Conservation (phyloP, 805 yeast genomes). For the Wickerhamia fluorescens region DNA sequence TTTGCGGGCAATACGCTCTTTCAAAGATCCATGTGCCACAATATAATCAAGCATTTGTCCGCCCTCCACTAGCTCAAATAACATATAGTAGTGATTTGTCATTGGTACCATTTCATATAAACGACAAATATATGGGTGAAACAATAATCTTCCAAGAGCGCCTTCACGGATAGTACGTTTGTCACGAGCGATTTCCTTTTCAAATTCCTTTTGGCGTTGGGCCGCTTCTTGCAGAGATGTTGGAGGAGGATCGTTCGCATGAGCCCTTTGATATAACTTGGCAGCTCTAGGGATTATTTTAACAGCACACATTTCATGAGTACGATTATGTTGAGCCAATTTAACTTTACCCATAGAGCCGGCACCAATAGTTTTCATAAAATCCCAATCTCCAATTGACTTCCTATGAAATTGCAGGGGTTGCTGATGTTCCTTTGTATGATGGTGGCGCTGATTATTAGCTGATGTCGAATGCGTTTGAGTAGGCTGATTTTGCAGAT, state of each 20-base stretch:
- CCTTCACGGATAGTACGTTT: constrained; percentile 92
- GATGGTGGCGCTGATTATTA: constrained; percentile 4
- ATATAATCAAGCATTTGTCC: constrained; percentile 97
- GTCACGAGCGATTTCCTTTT: constrained; percentile 84
- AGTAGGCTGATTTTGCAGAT: constrained; percentile 2
- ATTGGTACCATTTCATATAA: constrained; percentile 90
- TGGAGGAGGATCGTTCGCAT: constrained; percentile 62
- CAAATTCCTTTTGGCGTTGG: constrained; percentile 62
- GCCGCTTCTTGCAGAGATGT: constrained; percentile 48
- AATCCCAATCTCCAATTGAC: constrained; percentile 95
- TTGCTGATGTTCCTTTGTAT: no score
- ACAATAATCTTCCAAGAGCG: constrained; percentile 80
- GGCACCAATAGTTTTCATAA: constrained; percentile 90
- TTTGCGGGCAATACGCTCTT: constrained; percentile 89
- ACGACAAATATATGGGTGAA: constrained; percentile 89
- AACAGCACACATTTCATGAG: constrained; percentile 82
- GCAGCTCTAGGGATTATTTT: constrained; percentile 91
- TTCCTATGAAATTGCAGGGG: constrained; percentile 66
- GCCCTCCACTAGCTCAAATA: constrained; percentile 94
- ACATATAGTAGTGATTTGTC: constrained; percentile 95
- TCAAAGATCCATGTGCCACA: constrained; percentile 89
- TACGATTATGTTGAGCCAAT: constrained; percentile 76
- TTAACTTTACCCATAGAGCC: constrained; percentile 99
- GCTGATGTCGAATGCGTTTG: no score
- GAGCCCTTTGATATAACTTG: constrained; percentile 64